These are phyloP conservation scores for Trichoderma simmonsii DNA, from an alignment of 2,329 filamentous ascomycete genomes.

Conservation along the genomic window DNA sequence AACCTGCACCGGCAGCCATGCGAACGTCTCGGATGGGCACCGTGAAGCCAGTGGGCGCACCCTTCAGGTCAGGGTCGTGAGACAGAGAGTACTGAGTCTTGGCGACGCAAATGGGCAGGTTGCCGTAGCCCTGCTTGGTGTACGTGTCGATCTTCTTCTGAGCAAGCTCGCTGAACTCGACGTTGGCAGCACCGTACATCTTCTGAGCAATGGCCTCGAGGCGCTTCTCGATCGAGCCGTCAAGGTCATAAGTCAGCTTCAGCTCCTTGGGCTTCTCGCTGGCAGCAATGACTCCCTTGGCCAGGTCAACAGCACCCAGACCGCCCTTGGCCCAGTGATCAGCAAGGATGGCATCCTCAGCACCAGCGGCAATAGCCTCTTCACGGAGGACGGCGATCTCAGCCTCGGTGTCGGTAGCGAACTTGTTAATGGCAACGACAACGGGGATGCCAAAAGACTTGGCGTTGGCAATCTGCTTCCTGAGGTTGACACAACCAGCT, in stretches of 20 bases:
- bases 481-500: conserved; percentile 87
- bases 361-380: conserved; percentile 86
- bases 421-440: conserved; percentile 95
- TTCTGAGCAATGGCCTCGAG: conserved; percentile 86
- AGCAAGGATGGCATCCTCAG: conserved; percentile 86
- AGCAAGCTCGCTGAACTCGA: conserved; percentile 90
- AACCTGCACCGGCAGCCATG: conserved; percentile 90
- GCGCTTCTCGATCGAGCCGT: conserved; percentile 78
- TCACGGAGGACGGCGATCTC: conserved; percentile 87
- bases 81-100: conserved; percentile 98
- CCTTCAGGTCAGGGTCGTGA: conserved; percentile 90
- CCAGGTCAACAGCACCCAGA: conserved; percentile 82
- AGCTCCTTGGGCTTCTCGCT: conserved; percentile 82
- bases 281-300: conserved; percentile 79
- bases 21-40: conserved; percentile 92
- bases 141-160: conserved; percentile 97
- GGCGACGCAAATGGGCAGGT: conserved; percentile 92
- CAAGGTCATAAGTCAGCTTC: conserved; percentile 78
- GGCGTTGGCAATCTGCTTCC: conserved; percentile 92
- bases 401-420: conserved; percentile 88
- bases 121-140: conserved; percentile 84
- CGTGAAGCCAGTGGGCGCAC: conserved; percentile 89
- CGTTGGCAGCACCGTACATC: conserved; percentile 89
- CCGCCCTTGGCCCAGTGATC: conserved; percentile 98
- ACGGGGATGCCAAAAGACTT: conserved; percentile 87